Evolutionary conservation across 139 green algal species (phyloP).

Genomic region (Coccomyxa sp.): DNA sequence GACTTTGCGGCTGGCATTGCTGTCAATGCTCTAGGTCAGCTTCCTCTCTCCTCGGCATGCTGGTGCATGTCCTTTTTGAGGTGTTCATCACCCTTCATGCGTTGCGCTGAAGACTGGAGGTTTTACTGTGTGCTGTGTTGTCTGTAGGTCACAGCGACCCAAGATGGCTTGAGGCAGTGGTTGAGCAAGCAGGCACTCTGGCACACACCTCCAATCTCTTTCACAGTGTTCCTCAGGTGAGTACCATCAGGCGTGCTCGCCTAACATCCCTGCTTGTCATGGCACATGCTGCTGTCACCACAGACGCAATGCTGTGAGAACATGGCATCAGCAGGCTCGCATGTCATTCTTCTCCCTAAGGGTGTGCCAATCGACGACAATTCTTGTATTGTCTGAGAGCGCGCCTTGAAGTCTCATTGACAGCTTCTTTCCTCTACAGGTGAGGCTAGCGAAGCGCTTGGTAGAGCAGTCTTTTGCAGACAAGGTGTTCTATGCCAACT

Average conservation of each 20-base stretch:
- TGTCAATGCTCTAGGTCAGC: constrained; percentile 87
- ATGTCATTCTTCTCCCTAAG: no score
- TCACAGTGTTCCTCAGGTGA: constrained; percentile 78
- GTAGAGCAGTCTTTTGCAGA: constrained; percentile 89
- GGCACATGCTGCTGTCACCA: no score
- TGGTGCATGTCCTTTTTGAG: neutral
- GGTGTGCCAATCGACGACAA: no score
- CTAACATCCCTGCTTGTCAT: no score
- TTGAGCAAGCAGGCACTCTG: constrained; percentile 76
- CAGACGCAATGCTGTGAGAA: neutral
- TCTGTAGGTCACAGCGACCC: constrained; percentile 73
- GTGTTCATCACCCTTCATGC: neutral
- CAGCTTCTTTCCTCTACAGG: no score
- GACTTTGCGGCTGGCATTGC: constrained; percentile 97
- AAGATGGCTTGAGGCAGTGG: constrained; percentile 78
- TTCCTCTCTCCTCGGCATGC: neutral
- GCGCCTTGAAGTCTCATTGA: no score
- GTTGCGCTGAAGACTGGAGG: neutral
- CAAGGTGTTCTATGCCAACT: constrained; percentile 96
- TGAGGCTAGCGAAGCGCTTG: constrained; percentile 86
- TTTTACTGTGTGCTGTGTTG: neutral
- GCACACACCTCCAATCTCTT: constrained; percentile 95
- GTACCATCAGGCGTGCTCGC: no score
- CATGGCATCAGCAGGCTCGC: no score
- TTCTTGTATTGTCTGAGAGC: no score